phyloP scores from a whole-genome alignment of 2,329 filamentous ascomycete species.

The Exophiala mesophila region DNA sequence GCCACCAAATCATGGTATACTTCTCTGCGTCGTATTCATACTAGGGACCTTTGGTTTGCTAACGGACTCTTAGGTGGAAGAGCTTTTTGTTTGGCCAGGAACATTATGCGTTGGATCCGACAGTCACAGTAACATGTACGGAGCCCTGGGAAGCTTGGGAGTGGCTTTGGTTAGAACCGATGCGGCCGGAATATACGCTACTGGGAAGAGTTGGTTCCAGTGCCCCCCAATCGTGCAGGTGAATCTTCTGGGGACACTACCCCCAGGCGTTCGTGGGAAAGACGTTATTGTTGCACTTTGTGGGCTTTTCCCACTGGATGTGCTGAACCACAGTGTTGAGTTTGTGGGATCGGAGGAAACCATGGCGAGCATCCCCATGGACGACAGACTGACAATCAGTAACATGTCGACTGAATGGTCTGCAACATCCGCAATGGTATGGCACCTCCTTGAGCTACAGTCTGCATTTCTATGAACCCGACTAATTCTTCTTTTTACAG shows the following conservation, averaged over 20 bases:
- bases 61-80: constrained; percentile 54
- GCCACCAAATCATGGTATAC: constrained; percentile 73
- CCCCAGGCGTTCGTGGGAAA: constrained; percentile 79
- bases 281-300: constrained; percentile 90
- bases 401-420: constrained; percentile 36
- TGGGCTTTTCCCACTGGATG: constrained; percentile 79
- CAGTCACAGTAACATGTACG: constrained; percentile 75
- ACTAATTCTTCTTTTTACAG: constrained; percentile 52
- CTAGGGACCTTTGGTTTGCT: background rate
- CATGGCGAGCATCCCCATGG: constrained; percentile 64
- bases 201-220: constrained; percentile 80
- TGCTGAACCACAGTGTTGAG: constrained; percentile 86
- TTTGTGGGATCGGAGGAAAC: constrained; percentile 79
- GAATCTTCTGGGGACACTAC: constrained; percentile 69
- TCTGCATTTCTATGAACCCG: constrained; percentile 36
- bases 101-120: constrained; percentile 72
- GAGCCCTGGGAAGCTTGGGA: constrained; percentile 67
- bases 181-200: constrained; percentile 80
- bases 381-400: constrained; percentile 61
- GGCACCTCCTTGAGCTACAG: background rate
- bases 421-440: constrained; percentile 29
- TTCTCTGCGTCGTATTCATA: background rate
- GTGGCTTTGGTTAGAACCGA: constrained; percentile 83
- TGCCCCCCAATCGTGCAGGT: constrained; percentile 79
- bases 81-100: constrained; percentile 78